These are phyloP conservation scores for Fusarium coffeatum DNA, from an alignment of 2,329 filamentous ascomycete genomes.

Conservation along the genomic window DNA sequence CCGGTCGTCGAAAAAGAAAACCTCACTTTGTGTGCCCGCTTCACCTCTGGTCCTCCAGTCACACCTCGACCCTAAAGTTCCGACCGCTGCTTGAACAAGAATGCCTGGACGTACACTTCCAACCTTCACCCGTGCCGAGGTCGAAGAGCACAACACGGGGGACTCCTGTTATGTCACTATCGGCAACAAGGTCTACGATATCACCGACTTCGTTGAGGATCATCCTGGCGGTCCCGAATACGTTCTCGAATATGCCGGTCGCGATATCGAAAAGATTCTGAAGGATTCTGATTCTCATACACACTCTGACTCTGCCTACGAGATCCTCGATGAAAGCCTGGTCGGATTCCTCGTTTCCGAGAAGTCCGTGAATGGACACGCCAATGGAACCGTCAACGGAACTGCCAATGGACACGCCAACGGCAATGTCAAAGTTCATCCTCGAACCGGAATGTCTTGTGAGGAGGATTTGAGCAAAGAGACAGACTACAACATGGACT, in stretches of 20 bases:
- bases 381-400: slow-evolving; percentile 50
- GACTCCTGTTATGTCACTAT: slow-evolving; percentile 95
- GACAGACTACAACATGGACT: slow-evolving; percentile 81
- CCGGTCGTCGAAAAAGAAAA: slow-evolving; percentile 22
- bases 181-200: slow-evolving; percentile 91
- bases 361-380: slow-evolving; percentile 55
- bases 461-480: slow-evolving; percentile 89
- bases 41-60: slow-evolving; percentile 13
- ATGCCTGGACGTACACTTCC: slow-evolving; percentile 89
- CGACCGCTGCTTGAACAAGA: slow-evolving; percentile 53
- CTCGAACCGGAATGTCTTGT: slow-evolving; percentile 86
- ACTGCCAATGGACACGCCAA: slow-evolving; percentile 45
- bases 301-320: slow-evolving; percentile 94
- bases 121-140: slow-evolving; percentile 82
- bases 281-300: slow-evolving; percentile 84
- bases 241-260: slow-evolving; percentile 89
- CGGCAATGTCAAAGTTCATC: slow-evolving; percentile 58
- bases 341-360: slow-evolving; percentile 81
- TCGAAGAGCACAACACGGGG: slow-evolving; percentile 80
- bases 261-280: slow-evolving; percentile 85
- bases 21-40: slow-evolving; percentile 20
- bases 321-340: slow-evolving; percentile 88
- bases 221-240: slow-evolving; percentile 92
- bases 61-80: slow-evolving; percentile 8
- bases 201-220: slow-evolving; percentile 89